A percentile compares a stretch with the other conserved stretches of the same genome.
phyloP scores from a whole-genome alignment of 2,329 filamentous ascomycete species.

The Polychaeton citri region DNA sequence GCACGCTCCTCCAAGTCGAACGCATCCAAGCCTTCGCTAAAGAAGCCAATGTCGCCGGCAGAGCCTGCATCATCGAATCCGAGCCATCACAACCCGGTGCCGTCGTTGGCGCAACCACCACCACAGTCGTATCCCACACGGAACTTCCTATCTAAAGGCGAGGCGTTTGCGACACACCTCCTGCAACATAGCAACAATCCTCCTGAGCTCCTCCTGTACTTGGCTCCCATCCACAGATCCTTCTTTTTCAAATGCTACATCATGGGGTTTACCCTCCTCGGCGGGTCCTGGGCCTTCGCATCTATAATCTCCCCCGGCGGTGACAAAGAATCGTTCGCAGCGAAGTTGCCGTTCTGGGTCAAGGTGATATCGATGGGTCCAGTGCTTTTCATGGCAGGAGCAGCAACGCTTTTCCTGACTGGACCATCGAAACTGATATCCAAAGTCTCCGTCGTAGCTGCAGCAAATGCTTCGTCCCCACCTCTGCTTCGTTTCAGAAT shows the following conservation, averaged over 20 bases:
- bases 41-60: too few species aligned
- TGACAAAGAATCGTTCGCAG: not conserved
- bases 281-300: constrained; percentile 4
- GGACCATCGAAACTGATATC: not conserved
- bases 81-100: too few species aligned
- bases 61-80: too few species aligned
- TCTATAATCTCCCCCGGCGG: not conserved
- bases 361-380: not conserved
- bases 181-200: not conserved
- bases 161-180: not conserved
- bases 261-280: constrained; percentile 7
- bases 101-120: too few species aligned
- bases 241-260: constrained; percentile 10
- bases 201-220: constrained; percentile 11
- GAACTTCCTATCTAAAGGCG: not conserved
- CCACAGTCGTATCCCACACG: not conserved
- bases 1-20: too few species aligned
- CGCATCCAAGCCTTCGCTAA: too few species aligned
- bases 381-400: not conserved
- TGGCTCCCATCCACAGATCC: constrained; percentile 10
- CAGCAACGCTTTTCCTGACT: not conserved
- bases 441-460: not conserved
- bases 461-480: not conserved
- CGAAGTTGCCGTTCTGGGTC: not conserved
- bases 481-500: not conserved